Percentiles rank a stretch among this genome's conserved stretches.
Evolutionary conservation across 1,139 yeast genomes (phyloP).

Genomic region (Saccharomyces hybrid): DNA sequence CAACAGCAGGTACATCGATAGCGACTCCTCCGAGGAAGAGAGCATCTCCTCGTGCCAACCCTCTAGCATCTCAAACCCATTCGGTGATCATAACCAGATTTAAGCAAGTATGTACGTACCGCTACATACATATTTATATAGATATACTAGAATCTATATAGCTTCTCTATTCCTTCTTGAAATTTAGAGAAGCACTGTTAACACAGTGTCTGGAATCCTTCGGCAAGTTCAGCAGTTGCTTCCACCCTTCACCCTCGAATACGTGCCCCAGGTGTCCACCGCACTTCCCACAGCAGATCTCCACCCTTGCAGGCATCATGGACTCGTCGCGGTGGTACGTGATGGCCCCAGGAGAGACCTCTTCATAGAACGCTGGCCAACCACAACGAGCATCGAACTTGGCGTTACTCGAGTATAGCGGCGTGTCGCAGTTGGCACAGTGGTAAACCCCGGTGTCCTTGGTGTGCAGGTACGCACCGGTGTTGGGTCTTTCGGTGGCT

Average conservation of each 20-base stretch:
- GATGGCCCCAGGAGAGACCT: conserved; percentile 67
- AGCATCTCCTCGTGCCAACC: conserved; percentile 10
- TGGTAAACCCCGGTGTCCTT: conserved; percentile 55
- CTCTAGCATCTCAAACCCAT: conserved; percentile 19
- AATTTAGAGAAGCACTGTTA: conserved; percentile 73
- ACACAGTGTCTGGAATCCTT: conserved; percentile 95
- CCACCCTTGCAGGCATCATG: conserved; percentile 75
- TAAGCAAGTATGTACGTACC: conserved; percentile 2
- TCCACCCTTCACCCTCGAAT: conserved; percentile 89
- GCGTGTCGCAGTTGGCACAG: conserved; percentile 81
- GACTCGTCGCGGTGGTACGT: conserved; percentile 51
- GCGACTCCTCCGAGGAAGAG: not conserved
- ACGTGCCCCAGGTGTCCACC: conserved; percentile 95
- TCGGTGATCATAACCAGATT: conserved; percentile 23
- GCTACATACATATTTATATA: not conserved
- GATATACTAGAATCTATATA: not conserved
- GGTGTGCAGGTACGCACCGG: conserved; percentile 55
- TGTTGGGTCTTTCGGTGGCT: conserved; percentile 78
- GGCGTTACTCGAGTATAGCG: conserved; percentile 69
- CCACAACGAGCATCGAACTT: conserved; percentile 92
- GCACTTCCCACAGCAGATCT: conserved; percentile 81
- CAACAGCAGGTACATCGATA: conserved; percentile 2
- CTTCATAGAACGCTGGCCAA: conserved; percentile 95
- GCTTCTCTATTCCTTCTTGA: conserved; percentile 33
- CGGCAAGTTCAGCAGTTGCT: conserved; percentile 45